phyloP scores from a whole-genome alignment of 495 filamentous ascomycete species.

The Lasiosphaeriaceae sp. region DNA sequence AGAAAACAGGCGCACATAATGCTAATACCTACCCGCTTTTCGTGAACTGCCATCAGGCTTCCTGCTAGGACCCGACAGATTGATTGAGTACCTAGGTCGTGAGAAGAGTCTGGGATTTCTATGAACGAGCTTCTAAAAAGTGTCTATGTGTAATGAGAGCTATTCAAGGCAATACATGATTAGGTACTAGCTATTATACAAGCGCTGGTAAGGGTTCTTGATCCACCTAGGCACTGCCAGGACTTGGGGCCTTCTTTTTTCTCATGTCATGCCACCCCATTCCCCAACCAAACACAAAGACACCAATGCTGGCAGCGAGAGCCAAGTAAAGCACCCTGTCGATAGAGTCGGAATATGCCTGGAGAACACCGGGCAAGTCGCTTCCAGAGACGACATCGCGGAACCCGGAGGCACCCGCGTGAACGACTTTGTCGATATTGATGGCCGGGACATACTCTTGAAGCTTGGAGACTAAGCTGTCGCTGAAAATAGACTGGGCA shows the following conservation, averaged over 20 bases:
- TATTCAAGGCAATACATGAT: too few species aligned
- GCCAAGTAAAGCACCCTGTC: slow-evolving; percentile 39
- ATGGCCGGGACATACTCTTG: slow-evolving; percentile 30
- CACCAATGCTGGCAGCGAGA: slow-evolving; percentile 22
- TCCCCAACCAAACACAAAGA: slow-evolving; percentile 36
- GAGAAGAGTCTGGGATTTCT: too few species aligned
- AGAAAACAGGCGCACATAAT: too few species aligned
- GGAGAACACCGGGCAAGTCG: slow-evolving; percentile 30
- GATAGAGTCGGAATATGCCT: slow-evolving; percentile 39
- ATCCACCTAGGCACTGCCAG: too few species aligned
- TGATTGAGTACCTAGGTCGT: too few species aligned
- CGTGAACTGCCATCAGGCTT: too few species aligned
- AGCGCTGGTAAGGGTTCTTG: too few species aligned
- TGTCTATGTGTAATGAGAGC: too few species aligned
- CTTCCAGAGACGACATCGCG: slow-evolving; percentile 22
- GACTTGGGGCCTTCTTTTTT: slow-evolving; percentile 26
- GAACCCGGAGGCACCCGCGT: slow-evolving; percentile 29
- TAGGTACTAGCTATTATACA: too few species aligned
- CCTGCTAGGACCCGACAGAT: too few species aligned
- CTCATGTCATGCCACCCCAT: slow-evolving; percentile 52
- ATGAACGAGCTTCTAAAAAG: too few species aligned
- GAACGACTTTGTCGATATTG: slow-evolving; percentile 12
- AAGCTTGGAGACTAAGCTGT: slow-evolving; percentile 33
- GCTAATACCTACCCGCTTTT: too few species aligned
- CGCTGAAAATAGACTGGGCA: slow-evolving; percentile 41